Percentiles rank a stretch among this genome's conserved stretches.
Conservation (phyloP, 1,284 basidiomycete species). For the Sanghuangporus weigelae region DNA sequence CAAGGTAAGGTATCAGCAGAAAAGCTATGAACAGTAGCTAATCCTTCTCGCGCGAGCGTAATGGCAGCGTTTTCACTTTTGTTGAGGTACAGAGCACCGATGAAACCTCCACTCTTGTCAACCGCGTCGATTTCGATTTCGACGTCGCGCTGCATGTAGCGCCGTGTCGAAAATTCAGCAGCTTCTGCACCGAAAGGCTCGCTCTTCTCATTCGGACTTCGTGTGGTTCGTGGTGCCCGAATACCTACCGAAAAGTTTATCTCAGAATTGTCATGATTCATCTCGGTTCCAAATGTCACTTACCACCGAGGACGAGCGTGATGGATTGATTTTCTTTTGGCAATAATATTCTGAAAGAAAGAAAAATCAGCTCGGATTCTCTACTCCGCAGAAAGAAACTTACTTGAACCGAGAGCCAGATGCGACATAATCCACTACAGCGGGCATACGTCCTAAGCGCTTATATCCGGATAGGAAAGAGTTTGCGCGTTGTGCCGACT, state of each 20-base stretch:
- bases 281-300: constrained; percentile 19
- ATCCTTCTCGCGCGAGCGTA: constrained; percentile 78
- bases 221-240: constrained; percentile 76
- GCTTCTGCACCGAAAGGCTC: constrained; percentile 89
- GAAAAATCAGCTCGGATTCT: neutral
- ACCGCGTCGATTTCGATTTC: constrained; percentile 88
- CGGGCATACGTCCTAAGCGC: constrained; percentile 77
- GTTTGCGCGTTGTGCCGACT: constrained; percentile 71
- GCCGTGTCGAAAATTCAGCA: constrained; percentile 71
- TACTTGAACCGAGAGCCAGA: constrained; percentile 93
- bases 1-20: constrained; percentile 81
- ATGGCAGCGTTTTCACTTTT: constrained; percentile 84
- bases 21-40: constrained; percentile 83
- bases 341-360: constrained; percentile 57
- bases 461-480: constrained; percentile 92
- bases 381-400: constrained; percentile 19
- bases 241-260: constrained; percentile 48
- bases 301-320: constrained; percentile 84
- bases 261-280: constrained; percentile 1
- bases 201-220: constrained; percentile 79
- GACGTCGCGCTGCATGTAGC: constrained; percentile 91
- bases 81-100: constrained; percentile 81
- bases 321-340: constrained; percentile 91
- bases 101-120: constrained; percentile 96
- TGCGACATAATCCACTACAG: constrained; percentile 91